Evolutionary conservation across 2,329 filamentous ascomycete species (phyloP), one percentile per base, ranked within the genome.

Genomic region (Alternaria viburni): DNA sequence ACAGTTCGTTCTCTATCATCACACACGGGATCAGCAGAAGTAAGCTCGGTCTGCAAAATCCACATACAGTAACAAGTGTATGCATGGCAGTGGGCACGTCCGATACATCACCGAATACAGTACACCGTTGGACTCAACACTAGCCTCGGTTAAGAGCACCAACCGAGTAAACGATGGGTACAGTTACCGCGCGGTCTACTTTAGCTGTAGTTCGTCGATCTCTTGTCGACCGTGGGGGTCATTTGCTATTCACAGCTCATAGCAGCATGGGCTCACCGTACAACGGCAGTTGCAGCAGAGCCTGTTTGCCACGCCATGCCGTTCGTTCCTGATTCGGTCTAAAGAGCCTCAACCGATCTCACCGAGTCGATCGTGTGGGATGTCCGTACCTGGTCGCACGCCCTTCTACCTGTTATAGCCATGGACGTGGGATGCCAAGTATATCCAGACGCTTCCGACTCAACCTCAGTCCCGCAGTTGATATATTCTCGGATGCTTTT

Each of bases 381-480:
- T 71, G 41, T 50, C 52, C 47, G 36, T 59, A 55, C 50, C 55
- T 49, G 43, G 50, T 66, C 65, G 61, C 65, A 65, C 61, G 62
- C 52, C 65, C 58, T 32, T 60, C 44, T 72, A 65, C 66, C 68
- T 26, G 44, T 54, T 68, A 59, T 11, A 64, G 66, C 17, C 52
- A 26, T 25, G 47, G 56, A 58, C 65, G 73, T 69, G 73, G 72
- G 72, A 70, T 75, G 71, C 69, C 73, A 72, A 72, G 65, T 55
- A 61, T 50, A 54, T 50, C 54, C 56, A 59, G 43, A 62, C 12
- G 49, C 64, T 61, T 64, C 59, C 59, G 57, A 54, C 49, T 67
- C 69, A 66, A 71, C 69, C 59, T 71, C 65, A 59, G 19, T 47
- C 21, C 46, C 46, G 9, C 21, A 19, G 43, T 21, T 45, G 47